These are phyloP conservation scores for Cryptosporidium ryanae DNA, from an alignment of 169 alveolate genomes.

Conservation along the genomic window DNA sequence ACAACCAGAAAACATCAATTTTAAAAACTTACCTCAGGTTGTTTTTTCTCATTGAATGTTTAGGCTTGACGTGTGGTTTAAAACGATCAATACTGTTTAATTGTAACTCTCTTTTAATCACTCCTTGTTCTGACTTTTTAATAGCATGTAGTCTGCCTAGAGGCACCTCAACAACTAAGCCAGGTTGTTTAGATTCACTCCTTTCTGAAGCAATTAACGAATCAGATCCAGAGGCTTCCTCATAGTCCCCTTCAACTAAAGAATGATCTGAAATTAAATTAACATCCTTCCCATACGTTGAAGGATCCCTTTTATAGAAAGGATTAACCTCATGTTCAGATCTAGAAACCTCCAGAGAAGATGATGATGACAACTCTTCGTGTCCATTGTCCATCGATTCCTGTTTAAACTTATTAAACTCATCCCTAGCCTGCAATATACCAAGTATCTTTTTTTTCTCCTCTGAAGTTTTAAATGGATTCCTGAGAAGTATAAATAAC, in stretches of 20 bases:
- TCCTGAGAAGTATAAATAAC: background rate
- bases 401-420: conserved; percentile 8
- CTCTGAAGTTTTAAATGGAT: conserved; percentile 59
- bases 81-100: background rate
- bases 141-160: conserved; percentile 19
- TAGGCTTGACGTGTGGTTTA: background rate
- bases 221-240: conserved; percentile 3
- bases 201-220: background rate
- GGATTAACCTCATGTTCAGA: background rate
- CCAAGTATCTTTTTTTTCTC: conserved; percentile 38
- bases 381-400: background rate
- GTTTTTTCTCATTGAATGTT: background rate
- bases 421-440: conserved; percentile 31
- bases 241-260: conserved; percentile 34
- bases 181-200: conserved; percentile 27
- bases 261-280: conserved; percentile 23
- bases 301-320: too few relatives aligned
- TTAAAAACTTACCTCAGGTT: conserved; percentile 18
- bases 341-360: conserved; percentile 2
- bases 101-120: background rate
- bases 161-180: conserved; percentile 10
- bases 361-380: conserved; percentile 18
- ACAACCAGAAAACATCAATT: too few relatives aligned
- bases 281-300: background rate
- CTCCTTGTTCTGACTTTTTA: conserved; percentile 6